Conservation (phyloP, 768 basidiomycete species). For the Amyloporia xantha region DNA sequence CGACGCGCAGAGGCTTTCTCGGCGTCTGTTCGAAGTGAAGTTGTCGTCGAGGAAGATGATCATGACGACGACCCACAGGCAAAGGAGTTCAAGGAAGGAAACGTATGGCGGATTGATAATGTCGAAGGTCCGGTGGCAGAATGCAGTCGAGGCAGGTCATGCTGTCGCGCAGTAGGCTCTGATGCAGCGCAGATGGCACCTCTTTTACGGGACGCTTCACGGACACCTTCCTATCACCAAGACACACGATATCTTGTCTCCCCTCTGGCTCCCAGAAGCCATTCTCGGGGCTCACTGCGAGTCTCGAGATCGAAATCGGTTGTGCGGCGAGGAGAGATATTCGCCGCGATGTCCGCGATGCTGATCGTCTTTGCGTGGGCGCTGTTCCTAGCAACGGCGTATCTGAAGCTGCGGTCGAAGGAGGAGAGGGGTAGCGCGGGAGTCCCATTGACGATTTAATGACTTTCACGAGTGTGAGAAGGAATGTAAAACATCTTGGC, state of each 20-base stretch:
- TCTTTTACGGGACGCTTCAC: constrained; percentile 15
- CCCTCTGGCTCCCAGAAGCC: neutral
- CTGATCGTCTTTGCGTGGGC: constrained; percentile 53
- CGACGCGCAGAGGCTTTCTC: constrained; percentile 12
- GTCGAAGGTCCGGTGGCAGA: constrained; percentile 4
- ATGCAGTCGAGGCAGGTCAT: constrained; percentile 6
- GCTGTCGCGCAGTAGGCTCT: constrained; percentile 12
- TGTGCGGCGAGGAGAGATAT: constrained; percentile 40
- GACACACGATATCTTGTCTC: constrained; percentile 16
- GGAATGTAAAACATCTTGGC: neutral
- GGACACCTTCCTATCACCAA: constrained; percentile 10
- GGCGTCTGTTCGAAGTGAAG: constrained; percentile 3
- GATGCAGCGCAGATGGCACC: constrained; percentile 18
- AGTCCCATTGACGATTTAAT: neutral
- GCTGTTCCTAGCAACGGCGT: constrained; percentile 58
- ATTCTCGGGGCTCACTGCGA: constrained; percentile 3
- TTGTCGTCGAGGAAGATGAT: constrained; percentile 10
- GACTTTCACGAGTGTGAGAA: neutral
- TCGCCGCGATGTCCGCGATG: constrained; percentile 33
- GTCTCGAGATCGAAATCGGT: constrained; percentile 18
- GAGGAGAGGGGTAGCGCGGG: constrained; percentile 24
- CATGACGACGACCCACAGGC: constrained; percentile 1
- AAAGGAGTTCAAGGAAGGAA: constrained; percentile 10
- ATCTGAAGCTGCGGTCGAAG: constrained; percentile 44
- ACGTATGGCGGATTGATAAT: constrained; percentile 11